Evolutionary conservation across 2,329 filamentous ascomycete genomes (phyloP), one percentile per base, ranked within the genome.

Genomic region (Bimuria novae-zelandiae): DNA sequence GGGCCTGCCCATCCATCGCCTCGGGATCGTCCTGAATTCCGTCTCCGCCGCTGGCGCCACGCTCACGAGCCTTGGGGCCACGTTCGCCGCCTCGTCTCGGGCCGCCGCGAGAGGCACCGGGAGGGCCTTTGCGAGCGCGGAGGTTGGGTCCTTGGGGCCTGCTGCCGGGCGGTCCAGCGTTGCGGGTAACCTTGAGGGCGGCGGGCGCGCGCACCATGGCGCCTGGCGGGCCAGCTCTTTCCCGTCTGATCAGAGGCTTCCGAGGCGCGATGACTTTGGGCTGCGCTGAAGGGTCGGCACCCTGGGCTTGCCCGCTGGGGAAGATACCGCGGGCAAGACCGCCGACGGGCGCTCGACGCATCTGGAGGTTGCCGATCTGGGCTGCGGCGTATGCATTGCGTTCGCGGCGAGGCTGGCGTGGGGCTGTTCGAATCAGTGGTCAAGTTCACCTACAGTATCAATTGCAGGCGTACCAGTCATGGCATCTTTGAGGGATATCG

Each of bases 121-220:
- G n/a, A 8, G 47, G 36, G 16, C 37, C 50, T 4, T 60, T 58
- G 25, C 68, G 63, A 14, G 57, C 66, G 3, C 64, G 55, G 11
- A 69, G 63, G 22, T 70, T 68, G 16, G 67, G 68, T 11, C 51
- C 22, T 51, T 32, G 40, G 14, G 57, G 22, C 7, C 47, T 17
- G 10, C 19, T 16, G 23, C 22, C 8, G n/a, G 30, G 41, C 17
- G 41, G 23, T 11, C 32, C 44, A 21, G 39, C 42, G 8, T 49
- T 46, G 25, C 61, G 59, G 17, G 55, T 59, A 46, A 68, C 59
- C 27, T 64, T 63, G 22, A 70, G 58, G 8, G 58, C 57, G 11
- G 63, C 47, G 5, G 70, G 70, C 7, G 68, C 69, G 59, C 69
- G 69, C 17, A 62, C 63, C 63, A 73, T 68, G 22, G 56, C 63